These are phyloP conservation scores for Aspergillus tanneri DNA, from an alignment of 2,329 filamentous ascomycete genomes.

Conservation along the genomic window DNA sequence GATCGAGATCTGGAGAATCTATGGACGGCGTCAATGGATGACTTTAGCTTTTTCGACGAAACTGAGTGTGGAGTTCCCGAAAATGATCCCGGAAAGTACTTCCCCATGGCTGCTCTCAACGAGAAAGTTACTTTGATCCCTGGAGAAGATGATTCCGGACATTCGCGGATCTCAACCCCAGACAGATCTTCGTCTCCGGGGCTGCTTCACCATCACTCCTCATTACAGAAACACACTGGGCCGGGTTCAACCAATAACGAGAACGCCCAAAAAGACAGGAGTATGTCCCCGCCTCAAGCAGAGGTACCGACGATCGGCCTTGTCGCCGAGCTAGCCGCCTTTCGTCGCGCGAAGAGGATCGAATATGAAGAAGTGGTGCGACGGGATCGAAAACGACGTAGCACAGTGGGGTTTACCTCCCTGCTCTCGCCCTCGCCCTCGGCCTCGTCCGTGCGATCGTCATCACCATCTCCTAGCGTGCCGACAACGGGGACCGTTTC, in stretches of 20 bases:
- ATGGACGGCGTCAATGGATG: slow-evolving; percentile 58
- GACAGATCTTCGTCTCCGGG: slow-evolving; percentile 12
- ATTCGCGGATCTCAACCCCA: slow-evolving; percentile 16
- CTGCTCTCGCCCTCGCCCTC: slow-evolving; percentile 16
- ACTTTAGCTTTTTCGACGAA: slow-evolving; percentile 63
- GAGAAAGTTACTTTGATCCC: slow-evolving; percentile 46
- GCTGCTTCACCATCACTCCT: slow-evolving; percentile 10
- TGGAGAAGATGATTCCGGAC: slow-evolving; percentile 30
- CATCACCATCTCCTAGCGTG: slow-evolving; percentile 18
- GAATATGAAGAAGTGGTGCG: slow-evolving; percentile 45
- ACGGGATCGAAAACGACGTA: slow-evolving; percentile 26
- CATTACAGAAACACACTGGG: slow-evolving; percentile 1
- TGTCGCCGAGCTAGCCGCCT: slow-evolving; percentile 54
- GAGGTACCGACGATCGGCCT: slow-evolving; percentile 47
- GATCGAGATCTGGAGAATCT: slow-evolving; percentile 60
- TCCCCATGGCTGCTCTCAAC: slow-evolving; percentile 45
- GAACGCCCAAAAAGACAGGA: background rate
- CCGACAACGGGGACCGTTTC: slow-evolving; percentile 10
- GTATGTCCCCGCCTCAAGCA: background rate
- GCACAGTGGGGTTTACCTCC: slow-evolving; percentile 24
- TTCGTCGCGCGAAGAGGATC: slow-evolving; percentile 53
- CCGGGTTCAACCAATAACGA: slow-evolving; percentile 5
- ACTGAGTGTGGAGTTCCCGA: slow-evolving; percentile 55
- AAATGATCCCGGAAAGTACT: slow-evolving; percentile 44
- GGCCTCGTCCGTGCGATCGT: slow-evolving; percentile 8